phyloP scores from a whole-genome alignment of 208 protist species.

The Crithidia expoeki region DNA sequence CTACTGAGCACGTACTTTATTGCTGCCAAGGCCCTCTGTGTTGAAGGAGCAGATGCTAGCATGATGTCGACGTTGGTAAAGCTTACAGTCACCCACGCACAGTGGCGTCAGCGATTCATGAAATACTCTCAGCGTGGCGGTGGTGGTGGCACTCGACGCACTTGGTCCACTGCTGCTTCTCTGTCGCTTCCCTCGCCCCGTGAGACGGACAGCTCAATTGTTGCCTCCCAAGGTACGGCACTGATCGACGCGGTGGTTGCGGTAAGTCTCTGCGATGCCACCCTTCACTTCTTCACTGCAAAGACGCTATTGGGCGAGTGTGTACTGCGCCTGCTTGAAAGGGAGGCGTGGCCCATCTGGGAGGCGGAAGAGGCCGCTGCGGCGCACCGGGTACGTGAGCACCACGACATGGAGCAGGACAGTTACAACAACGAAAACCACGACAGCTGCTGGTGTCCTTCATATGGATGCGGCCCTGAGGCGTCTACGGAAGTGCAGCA shows the following conservation, averaged over 20 bases:
- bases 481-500: neutral
- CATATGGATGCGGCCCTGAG: neutral
- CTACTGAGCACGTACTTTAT: conserved; percentile 80
- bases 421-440: neutral
- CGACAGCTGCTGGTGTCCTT: neutral
- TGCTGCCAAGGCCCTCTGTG: conserved; percentile 55
- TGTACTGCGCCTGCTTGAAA: conserved; percentile 52
- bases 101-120: conserved; percentile 41
- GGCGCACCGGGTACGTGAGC: neutral
- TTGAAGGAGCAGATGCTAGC: conserved; percentile 53
- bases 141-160: no score
- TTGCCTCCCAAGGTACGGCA: conserved; percentile 28
- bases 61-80: conserved; percentile 81
- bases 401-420: neutral
- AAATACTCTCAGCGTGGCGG: neutral
- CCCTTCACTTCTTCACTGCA: conserved; percentile 69
- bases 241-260: conserved; percentile 82
- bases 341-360: conserved; percentile 29
- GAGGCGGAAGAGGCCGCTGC: neutral
- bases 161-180: no score
- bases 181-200: no score
- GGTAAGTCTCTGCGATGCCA: conserved; percentile 78
- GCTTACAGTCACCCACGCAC: conserved; percentile 68
- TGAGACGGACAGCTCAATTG: neutral
- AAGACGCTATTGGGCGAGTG: conserved; percentile 63